Base-by-base conservation (phyloP, 139 green algal species). In the Spirogloea muscicola region DNA sequence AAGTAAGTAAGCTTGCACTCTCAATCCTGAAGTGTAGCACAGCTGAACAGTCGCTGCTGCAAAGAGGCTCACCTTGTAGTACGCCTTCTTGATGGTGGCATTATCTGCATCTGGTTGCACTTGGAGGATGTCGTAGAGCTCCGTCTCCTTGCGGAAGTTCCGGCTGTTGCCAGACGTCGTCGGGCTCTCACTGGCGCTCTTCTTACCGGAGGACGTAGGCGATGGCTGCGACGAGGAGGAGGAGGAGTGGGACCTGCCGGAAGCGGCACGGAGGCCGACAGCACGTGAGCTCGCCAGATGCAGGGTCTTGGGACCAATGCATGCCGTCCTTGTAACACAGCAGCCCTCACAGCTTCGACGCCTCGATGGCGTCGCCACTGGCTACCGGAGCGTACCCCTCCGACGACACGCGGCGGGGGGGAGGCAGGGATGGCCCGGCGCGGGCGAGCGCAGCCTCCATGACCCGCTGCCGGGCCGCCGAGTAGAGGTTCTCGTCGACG, bases 121-220 rank as follows among this genome's bases (percentile, higher is more conserved):
- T 13, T 90, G 93, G 46, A 99, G 86, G 3, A 97, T 55, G 36
- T 96, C 84, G 72, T 99, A 99, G 1, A 80, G 48, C 55, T 82
- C 68, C 10, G 60, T 84, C 36, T 82, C 74, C 36, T 68, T 77
- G 0, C 37, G 6, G 21, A 44, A 29, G n/a, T 72, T 21, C 9
- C 63, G 63, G 0, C 40, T n/a, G 4, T 62, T 61, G 5, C 7
- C 3, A n/a, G n/a, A n/a, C n/a, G n/a, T n/a, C n/a, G n/a, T n/a
- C n/a, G n/a, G n/a, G n/a, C 21, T 31, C 21, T 21, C 21, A 21
- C 21, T 31, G 21, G 46, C 46, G 46, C 46, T 21, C 46, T 21
- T 21, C 46, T 21, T 21, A 55, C 21, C 21, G 46, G 46, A 55
- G 46, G 46, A 55, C 21, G 46, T 31, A 21, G 46, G 46, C 21